Evolutionary conservation across 2,329 filamentous ascomycete species (phyloP).

Genomic region (Ilyonectria robusta): DNA sequence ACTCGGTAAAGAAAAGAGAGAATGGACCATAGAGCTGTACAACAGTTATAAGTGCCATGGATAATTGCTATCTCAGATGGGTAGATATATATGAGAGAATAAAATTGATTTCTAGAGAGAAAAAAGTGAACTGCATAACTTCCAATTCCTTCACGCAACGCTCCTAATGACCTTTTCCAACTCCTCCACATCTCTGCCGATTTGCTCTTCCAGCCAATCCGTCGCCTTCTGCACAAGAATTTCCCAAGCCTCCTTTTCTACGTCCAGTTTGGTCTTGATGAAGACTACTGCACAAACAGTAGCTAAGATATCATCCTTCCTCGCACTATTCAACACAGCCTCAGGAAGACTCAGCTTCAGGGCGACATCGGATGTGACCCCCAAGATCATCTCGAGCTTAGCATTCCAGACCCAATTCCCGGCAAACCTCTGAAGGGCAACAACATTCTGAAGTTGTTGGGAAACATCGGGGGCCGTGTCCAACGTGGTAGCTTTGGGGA

Average conservation of each 20-base stretch:
- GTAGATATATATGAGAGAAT: too few species aligned
- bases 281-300: conserved; percentile 50
- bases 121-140: too few species aligned
- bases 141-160: too few species aligned
- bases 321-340: background rate
- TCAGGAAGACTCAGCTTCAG: conserved; percentile 21
- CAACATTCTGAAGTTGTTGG: conserved; percentile 54
- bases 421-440: conserved; percentile 63
- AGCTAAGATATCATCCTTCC: conserved; percentile 38
- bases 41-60: too few species aligned
- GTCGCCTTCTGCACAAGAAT: conserved; percentile 73
- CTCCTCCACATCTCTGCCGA: conserved; percentile 22
- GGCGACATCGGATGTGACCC: conserved; percentile 26
- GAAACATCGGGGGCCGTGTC: too few species aligned
- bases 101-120: too few species aligned
- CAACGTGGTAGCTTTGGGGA: too few species aligned
- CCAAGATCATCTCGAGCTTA: conserved; percentile 46
- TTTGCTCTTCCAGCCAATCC: conserved; percentile 58
- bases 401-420: conserved; percentile 50
- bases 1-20: too few species aligned
- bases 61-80: too few species aligned
- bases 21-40: too few species aligned
- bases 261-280: conserved; percentile 60
- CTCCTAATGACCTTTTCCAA: conserved; percentile 32
- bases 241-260: conserved; percentile 71